Base-by-base conservation (phyloP, 345 rosid species). In the Laguncularia racemosa region DNA sequence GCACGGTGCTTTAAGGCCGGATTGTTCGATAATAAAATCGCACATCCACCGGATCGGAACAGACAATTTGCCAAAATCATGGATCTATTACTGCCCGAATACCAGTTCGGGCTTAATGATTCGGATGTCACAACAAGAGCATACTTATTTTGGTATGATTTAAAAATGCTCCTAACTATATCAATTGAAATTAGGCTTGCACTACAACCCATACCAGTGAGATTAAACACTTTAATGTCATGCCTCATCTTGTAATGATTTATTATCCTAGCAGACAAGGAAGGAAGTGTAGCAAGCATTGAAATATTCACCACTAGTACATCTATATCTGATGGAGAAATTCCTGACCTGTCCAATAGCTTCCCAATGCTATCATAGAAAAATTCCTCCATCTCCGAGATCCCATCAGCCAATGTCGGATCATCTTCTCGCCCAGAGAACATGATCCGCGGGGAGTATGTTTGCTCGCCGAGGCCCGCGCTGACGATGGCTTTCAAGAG, bases 161-260 rank as follows among this genome's bases (percentile, higher is more conserved):
- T 89, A 50, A 92, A 86, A 14, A 83, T 20, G 71, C 69, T 83
- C 14, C 75, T 85, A 44, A 80, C 93, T 44, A 89, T 62, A 53
- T 89, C 87, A 7, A 89, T 59, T 1, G 98, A 80, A 40, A 92
- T 73, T 20, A 89, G 70, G 71, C 95, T 89, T 38, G 98, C 95
- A 61, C 98, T 89, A 13, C 98, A 92, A 0, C 97, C 98, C 95
- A 92, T 89, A 11, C 95, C 93, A 0, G 97, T 72, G 6, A 92
- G 69, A 67, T 89, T 84, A 49, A 60, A 89, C 16, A 71, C 79
- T 61, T 88, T 89, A 13, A 89, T 46, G 64, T 86, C 96, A 2
- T 80, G 76, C 53, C 85, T 80, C 84, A 92, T 72, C 67, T 89
- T 81, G 86, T 84, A 89, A 16, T 19, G 79, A 61, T 86, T 89